Base-by-base conservation (phyloP, 805 yeast species). In the Sugiyamaella lignohabitans region DNA sequence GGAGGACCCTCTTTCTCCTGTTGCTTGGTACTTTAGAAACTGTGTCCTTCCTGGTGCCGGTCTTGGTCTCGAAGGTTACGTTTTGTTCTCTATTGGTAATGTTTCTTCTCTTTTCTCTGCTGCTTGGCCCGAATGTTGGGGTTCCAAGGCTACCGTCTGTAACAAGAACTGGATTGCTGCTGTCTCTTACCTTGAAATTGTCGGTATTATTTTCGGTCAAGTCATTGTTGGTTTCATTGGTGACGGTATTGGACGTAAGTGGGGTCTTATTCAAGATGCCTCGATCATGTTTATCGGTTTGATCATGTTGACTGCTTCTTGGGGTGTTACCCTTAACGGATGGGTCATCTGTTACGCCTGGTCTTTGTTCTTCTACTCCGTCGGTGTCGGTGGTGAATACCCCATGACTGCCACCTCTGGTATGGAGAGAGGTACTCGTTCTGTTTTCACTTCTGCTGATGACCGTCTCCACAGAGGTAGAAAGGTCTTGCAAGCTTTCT, bases 301-400 rank as follows among this genome's bases (percentile, higher is more conserved):
- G 14, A 58, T 75, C 36, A 60, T 79, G 70, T 73, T 80, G 58
- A 78, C 82, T 16, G 80, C 83, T 29, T 61, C 82, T 39, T 77
- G 78, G 65, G 84, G 84, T 35, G 57, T 51, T 1, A 53, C 78
- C 16, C 81, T 75, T 42, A 69, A 78, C 40, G 76, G 79, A 29
- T 69, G 82, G 71, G 80, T 80, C 52, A 75, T 77, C 45, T 65
- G 69, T 61, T 65, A 65, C 53, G 66, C 68, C 14, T 65, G 67
- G 67, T 61, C 67, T 8, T 69, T 79, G 42, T 80, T 79, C 47
- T 73, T 76, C 59, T 65, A 65, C 60, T 60, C 66, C 22, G 51
- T 65, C 35, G 81, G 82, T 54, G 78, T 79, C 49, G 85, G 84
- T 51, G 84, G 83, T 23, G 85, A 80, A 58, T 80, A 80, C 59